phyloP scores from a whole-genome alignment of 2,329 filamentous ascomycete genomes.

The Colletotrichum noveboracense region DNA sequence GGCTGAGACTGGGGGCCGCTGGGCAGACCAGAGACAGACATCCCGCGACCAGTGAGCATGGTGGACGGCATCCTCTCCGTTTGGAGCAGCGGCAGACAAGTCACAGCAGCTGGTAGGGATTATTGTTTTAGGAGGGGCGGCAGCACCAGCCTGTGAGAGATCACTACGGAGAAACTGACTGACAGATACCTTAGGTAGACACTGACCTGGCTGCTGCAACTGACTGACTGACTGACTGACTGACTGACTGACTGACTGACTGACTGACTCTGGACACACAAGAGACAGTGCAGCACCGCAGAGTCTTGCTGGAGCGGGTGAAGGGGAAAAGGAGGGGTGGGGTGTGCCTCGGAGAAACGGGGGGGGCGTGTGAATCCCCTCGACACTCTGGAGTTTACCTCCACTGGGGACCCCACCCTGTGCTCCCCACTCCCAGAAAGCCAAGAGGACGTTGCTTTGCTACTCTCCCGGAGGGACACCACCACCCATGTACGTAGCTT shows the following conservation, averaged over 20 bases:
- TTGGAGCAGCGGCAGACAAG: constrained; percentile 1
- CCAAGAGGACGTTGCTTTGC: constrained; percentile 20
- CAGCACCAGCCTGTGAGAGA: constrained; percentile 3
- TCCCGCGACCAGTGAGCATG: background rate
- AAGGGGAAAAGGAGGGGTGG: background rate
- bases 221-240: background rate
- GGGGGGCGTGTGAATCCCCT: background rate
- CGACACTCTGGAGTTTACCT: background rate
- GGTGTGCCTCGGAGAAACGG: background rate
- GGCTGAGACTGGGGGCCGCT: background rate
- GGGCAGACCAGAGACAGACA: background rate
- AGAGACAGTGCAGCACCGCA: background rate
- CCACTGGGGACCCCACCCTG: constrained; percentile 1
- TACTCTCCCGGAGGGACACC: constrained; percentile 2
- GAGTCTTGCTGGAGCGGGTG: constrained; percentile 3
- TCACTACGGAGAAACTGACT: background rate
- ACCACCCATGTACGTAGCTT: background rate
- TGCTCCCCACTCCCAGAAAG: background rate
- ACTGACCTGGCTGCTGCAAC: background rate
- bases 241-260: background rate
- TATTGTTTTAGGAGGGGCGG: constrained; percentile 6
- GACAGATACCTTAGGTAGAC: background rate
- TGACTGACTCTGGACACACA: background rate
- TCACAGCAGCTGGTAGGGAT: constrained; percentile 5
- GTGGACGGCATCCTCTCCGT: constrained; percentile 2